A percentile compares a stretch with the other conserved stretches of the same genome.
These are phyloP conservation scores for Beauveria rudraprayagi DNA, from an alignment of 2,329 filamentous ascomycete species.

Conservation along the genomic window DNA sequence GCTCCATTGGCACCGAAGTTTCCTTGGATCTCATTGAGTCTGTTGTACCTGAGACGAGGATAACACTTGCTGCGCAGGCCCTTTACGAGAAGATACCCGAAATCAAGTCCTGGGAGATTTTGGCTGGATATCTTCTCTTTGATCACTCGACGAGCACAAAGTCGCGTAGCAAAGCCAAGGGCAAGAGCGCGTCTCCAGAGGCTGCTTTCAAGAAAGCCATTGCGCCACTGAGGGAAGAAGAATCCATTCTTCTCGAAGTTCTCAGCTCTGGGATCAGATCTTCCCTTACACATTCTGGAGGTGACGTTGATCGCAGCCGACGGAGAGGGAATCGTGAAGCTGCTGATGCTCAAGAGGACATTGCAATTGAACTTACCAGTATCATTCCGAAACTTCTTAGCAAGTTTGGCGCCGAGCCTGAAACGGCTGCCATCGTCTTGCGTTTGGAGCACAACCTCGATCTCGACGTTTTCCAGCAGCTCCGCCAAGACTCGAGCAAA, in stretches of 20 bases:
- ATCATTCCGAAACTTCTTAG: slow-evolving; percentile 80
- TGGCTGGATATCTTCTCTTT: slow-evolving; percentile 85
- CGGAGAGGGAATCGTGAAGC: slow-evolving; percentile 54
- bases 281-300: slow-evolving; percentile 51
- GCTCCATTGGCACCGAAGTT: slow-evolving; percentile 38
- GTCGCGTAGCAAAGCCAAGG: slow-evolving; percentile 40
- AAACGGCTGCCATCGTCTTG: slow-evolving; percentile 77
- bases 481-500: slow-evolving; percentile 75
- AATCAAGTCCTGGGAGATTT: slow-evolving; percentile 75
- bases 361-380: slow-evolving; percentile 67
- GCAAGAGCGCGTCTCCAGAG: slow-evolving; percentile 47
- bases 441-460: slow-evolving; percentile 81
- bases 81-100: slow-evolving; percentile 77
- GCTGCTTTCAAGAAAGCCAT: slow-evolving; percentile 61
- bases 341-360: slow-evolving; percentile 65
- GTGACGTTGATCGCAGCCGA: slow-evolving; percentile 55
- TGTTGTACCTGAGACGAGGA: slow-evolving; percentile 65
- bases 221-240: slow-evolving; percentile 67
- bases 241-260: slow-evolving; percentile 78
- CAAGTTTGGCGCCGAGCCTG: slow-evolving; percentile 86
- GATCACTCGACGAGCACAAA: slow-evolving; percentile 68
- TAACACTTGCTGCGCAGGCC: slow-evolving; percentile 76
- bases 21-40: slow-evolving; percentile 52
- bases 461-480: slow-evolving; percentile 77
- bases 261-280: slow-evolving; percentile 75